Evolutionary conservation across 2,329 filamentous ascomycete genomes (phyloP), one percentile per base, ranked within the genome.

Genomic region (Xylaria sp.): DNA sequence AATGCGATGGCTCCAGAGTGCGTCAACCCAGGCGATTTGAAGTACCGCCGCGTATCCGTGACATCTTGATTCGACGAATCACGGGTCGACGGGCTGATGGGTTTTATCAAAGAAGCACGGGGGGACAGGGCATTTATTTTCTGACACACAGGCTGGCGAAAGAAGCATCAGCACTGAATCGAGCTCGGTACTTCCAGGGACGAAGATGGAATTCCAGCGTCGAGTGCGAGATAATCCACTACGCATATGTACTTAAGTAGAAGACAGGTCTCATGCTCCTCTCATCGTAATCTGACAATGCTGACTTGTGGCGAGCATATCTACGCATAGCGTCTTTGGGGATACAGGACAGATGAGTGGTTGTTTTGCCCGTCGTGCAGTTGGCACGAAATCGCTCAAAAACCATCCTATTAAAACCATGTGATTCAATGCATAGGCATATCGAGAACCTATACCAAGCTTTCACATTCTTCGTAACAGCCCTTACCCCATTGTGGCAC

Each of bases 21-120:
- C 53, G 45, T 63, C 51, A 47, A 49, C 29, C 53, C 54, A 57
- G 27, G 36, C 67, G 29, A 63, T 60, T 31, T 59, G 54, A 42
- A 22, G 54, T 68, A 65, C 64, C 51, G 64, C 64, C 51, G 64
- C 61, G 39, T 62, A 64, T 65, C 60, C 60, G 61, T 51, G 53
- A 63, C 59, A 31, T 29, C 42, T 51, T 59, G 47, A 36, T 29
- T 42, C 39, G 29, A 20, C 67, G 47, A 69, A 67, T 67, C 57
- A 61, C 53, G 49, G 60, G 29, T 38, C n/a, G 29, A n/a, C 47
- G 55, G 65, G 49, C 54, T 66, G 53, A 53, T 56, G 49, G 49
- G 38, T 25, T 42, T 59, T 15, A 33, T 51, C 42, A 31, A 63
- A 27, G 25, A 50, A 44, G n/a, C 22, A 13, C 27, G 39, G 15